Base-by-base conservation (phyloP, 352 stramenopile species). In the Globisporangium emineosum region DNA sequence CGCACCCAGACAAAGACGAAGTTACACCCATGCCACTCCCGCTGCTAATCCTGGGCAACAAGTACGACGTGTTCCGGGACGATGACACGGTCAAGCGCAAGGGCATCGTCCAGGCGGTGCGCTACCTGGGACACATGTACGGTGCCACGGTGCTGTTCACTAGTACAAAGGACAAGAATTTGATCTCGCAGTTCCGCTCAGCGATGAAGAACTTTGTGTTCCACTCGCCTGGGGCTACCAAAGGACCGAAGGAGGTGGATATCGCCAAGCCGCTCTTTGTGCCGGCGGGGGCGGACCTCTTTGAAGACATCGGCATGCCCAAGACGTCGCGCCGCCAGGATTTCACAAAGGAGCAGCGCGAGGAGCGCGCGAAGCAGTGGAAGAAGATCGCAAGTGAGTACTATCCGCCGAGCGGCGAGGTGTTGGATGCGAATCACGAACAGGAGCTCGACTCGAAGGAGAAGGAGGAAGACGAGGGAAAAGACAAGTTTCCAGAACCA, bases 11-110 rank as follows among this genome's bases (percentile, higher is more conserved):
- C 68, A 75, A 80, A 17, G 76, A 91, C 10, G 79, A 92, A 25
- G 79, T 97, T 1, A 77, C 76, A 7, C 84, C 88, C 5, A 71
- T 93, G 29, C 67, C 87, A 21, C 60, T 97, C 1, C 91, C 90
- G 3, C 60, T 97, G 27, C 60, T 97, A 5, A 76, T 98, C 45
- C 47, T 98, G 5, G 86, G 73, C 50, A 95, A 94, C 77, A 98
- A 98, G 64, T 96, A 87, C 60, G 92, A 98, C 60, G 66, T 75
- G 2, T 97, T 98, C 65, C 83, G 83, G 13, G 81, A 97, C 40
- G 77, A 97, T 66, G 91, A 97, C 71, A 83, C 72, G 3, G 83
- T 86, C 29, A 93, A 91, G 67, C 87, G 87, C 59, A 96, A 97
- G 66, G 86, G 77, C 1, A 33, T 97, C 15, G 71, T 79, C 9